These are phyloP conservation scores for Xerocomus nothofagi DNA, from an alignment of 1,284 basidiomycete species.

Conservation along the genomic window DNA sequence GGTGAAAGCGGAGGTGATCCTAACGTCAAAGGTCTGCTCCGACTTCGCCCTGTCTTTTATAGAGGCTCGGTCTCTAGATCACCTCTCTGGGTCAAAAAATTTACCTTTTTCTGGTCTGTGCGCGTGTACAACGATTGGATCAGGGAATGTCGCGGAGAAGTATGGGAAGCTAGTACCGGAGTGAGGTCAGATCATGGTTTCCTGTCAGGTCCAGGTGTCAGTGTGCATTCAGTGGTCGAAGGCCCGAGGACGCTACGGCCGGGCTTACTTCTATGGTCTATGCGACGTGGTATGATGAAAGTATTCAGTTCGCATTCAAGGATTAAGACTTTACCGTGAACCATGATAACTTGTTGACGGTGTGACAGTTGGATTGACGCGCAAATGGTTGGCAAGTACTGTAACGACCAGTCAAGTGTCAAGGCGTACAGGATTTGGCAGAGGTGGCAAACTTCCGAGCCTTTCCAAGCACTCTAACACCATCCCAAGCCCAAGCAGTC, in stretches of 20 bases:
- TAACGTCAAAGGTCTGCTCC: constrained; percentile 29
- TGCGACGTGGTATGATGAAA: neutral
- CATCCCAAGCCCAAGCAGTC: constrained; percentile 57
- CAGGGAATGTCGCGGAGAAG: constrained; percentile 2
- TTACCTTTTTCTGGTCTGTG: constrained; percentile 19
- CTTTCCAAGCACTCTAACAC: constrained; percentile 60
- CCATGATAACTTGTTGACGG: constrained; percentile 10
- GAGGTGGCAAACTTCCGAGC: constrained; percentile 34
- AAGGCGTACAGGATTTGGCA: constrained; percentile 8
- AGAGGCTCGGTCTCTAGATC: neutral
- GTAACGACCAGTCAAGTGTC: neutral
- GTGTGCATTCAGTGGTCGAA: constrained; percentile 3
- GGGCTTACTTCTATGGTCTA: constrained; percentile 22
- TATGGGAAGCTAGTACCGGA: constrained; percentile 18
- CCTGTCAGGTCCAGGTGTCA: constrained; percentile 18
- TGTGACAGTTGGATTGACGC: neutral
- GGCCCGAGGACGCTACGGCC: neutral
- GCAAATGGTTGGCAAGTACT: neutral
- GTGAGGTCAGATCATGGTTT: constrained; percentile 8
- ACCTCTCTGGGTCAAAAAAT: neutral
- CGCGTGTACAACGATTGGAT: neutral
- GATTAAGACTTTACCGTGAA: constrained; percentile 19
- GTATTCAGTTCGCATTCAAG: constrained; percentile 7
- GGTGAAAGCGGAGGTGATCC: constrained; percentile 20
- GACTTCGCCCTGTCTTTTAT: constrained; percentile 9